Evolutionary conservation across 2,329 filamentous ascomycete species (phyloP).

Genomic region (Aschersonia sp.): DNA sequence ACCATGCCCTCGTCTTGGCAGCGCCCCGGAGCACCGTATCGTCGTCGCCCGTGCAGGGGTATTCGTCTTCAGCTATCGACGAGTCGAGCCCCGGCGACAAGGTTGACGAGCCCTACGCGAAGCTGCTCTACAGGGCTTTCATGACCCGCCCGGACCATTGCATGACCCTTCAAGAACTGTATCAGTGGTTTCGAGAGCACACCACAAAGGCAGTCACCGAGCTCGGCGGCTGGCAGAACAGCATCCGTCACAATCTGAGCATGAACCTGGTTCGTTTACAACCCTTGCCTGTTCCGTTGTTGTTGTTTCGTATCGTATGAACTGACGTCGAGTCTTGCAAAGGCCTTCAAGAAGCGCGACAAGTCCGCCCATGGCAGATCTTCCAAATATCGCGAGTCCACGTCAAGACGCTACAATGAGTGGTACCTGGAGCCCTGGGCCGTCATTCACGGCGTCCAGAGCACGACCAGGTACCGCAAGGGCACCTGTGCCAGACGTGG

Average conservation of each 20-base stretch:
- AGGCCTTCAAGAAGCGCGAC: conserved; percentile 28
- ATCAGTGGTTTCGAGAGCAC: conserved; percentile 75
- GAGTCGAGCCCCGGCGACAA: conserved; percentile 8
- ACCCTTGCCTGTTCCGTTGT: not conserved
- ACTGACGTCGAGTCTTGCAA: not conserved
- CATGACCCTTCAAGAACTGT: conserved; percentile 76
- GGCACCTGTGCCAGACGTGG: conserved; percentile 17
- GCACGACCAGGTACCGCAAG: conserved; percentile 69
- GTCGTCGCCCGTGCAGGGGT: conserved; percentile 4
- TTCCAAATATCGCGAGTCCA: conserved; percentile 4
- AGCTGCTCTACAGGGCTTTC: conserved; percentile 66
- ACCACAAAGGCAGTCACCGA: conserved; percentile 68
- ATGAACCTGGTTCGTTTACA: conserved; percentile 58
- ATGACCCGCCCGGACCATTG: conserved; percentile 49
- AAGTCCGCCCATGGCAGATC: conserved; percentile 5
- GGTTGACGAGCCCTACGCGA: conserved; percentile 58
- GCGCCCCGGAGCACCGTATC: not conserved
- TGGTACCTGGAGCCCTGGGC: conserved; percentile 69
- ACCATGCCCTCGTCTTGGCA: not conserved
- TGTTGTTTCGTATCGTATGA: not conserved
- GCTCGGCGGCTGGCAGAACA: conserved; percentile 83
- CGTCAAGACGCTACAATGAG: conserved; percentile 50
- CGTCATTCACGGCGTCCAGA: conserved; percentile 58
- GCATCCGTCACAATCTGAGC: conserved; percentile 86
- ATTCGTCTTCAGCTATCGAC: conserved; percentile 12